Conservation (phyloP, 805 yeast species). For the Cyberlindnera petersonii region DNA sequence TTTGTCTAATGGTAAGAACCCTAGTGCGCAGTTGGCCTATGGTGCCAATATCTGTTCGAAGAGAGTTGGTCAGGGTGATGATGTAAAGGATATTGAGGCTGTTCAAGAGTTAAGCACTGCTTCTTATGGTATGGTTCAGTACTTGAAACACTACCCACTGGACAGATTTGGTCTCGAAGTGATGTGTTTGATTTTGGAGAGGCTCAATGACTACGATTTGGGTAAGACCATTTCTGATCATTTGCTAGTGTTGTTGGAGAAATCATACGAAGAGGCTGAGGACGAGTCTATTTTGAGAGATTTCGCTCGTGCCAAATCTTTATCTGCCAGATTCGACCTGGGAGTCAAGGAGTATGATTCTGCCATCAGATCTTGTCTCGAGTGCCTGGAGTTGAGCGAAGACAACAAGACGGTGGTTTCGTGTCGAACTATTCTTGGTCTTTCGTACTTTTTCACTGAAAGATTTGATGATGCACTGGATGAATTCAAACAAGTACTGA, state of each 20-base stretch:
- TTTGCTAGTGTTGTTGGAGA: conserved; percentile 49
- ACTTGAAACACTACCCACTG: conserved; percentile 56
- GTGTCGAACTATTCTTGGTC: conserved; percentile 65
- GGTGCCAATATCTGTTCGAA: conserved; percentile 54
- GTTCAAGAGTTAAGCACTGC: conserved; percentile 66
- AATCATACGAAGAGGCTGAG: conserved; percentile 53
- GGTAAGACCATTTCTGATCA: conserved; percentile 48
- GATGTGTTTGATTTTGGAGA: conserved; percentile 58
- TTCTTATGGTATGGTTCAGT: conserved; percentile 60
- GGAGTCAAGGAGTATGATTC: conserved; percentile 52
- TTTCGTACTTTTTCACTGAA: conserved; percentile 59
- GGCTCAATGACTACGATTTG: conserved; percentile 56
- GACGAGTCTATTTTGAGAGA: conserved; percentile 40
- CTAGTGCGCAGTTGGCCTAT: conserved; percentile 66
- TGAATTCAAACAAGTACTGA: conserved; percentile 63
- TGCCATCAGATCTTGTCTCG: conserved; percentile 60
- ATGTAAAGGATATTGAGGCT: conserved; percentile 52
- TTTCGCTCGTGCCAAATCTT: conserved; percentile 61
- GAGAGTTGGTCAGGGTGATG: conserved; percentile 39
- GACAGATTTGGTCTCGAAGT: conserved; percentile 56
- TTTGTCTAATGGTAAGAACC: conserved; percentile 69
- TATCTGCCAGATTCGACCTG: conserved; percentile 65
- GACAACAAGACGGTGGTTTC: conserved; percentile 43
- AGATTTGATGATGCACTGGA: conserved; percentile 64
- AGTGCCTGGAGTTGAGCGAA: conserved; percentile 46